Conservation (phyloP, 163 green algal genomes). For the Volvox carteri region DNA sequence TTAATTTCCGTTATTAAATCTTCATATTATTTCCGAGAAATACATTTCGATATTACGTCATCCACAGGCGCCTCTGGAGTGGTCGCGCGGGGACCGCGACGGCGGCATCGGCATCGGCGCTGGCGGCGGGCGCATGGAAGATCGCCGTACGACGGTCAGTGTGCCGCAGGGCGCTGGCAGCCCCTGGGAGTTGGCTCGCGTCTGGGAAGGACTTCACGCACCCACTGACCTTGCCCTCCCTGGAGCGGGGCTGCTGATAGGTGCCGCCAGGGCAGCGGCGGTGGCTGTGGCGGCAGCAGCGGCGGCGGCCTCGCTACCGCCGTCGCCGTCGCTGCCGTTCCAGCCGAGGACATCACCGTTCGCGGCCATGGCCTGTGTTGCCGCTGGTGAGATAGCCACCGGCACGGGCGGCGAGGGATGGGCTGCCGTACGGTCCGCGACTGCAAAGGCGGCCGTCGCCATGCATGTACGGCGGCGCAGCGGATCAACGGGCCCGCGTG, state of each 20-base stretch:
- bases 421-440: neutral
- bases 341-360: slow-evolving; percentile 10
- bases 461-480: too few relatives aligned
- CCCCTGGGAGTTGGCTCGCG: neutral
- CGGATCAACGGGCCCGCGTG: too few relatives aligned
- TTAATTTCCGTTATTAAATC: too few relatives aligned
- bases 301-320: neutral
- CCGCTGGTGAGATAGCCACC: neutral
- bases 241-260: neutral
- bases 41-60: too few relatives aligned
- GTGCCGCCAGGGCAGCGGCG: neutral
- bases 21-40: too few relatives aligned
- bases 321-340: neutral
- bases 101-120: neutral
- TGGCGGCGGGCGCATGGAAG: neutral
- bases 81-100: neutral
- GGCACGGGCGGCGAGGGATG: neutral
- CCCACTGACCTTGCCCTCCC: slow-evolving; percentile 8
- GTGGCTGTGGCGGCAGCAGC: neutral
- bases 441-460: too few relatives aligned
- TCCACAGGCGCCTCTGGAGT: too few relatives aligned
- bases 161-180: neutral
- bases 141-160: neutral
- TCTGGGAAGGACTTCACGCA: neutral
- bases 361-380: neutral